Percentiles rank a stretch among this genome's conserved stretches.
Evolutionary conservation across 140 eudicot species (phyloP).

Genomic region (Anethum foeniculum): DNA sequence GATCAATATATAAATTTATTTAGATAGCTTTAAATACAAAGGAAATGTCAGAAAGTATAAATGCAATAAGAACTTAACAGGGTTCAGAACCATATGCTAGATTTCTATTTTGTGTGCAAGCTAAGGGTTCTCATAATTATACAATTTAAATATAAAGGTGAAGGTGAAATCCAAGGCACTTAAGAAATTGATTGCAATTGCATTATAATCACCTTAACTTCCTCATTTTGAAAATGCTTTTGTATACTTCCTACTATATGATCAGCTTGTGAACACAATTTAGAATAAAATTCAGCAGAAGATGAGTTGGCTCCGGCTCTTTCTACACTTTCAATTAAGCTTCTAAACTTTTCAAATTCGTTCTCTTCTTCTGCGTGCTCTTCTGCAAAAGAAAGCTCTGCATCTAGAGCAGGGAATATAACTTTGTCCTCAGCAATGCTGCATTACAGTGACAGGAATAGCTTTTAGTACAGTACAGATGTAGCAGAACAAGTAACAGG

Average conservation of each 20-base stretch:
- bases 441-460: slow-evolving; percentile 46
- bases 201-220: slow-evolving; percentile 52
- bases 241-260: slow-evolving; percentile 74
- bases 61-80: background rate
- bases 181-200: slow-evolving; percentile 5
- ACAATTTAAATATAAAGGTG: background rate
- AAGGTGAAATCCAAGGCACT: background rate
- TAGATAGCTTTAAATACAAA: background rate
- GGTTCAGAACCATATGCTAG: background rate
- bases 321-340: slow-evolving; percentile 1
- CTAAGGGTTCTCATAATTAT: background rate
- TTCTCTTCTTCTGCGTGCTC: slow-evolving; percentile 10
- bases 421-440: slow-evolving; percentile 98
- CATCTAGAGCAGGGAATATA: slow-evolving; percentile 95
- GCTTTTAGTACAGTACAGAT: slow-evolving; percentile 57
- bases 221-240: slow-evolving; percentile 83
- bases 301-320: slow-evolving; percentile 38
- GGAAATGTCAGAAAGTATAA: background rate
- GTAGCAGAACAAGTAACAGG: slow-evolving; percentile 53
- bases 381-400: slow-evolving; percentile 44
- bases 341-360: slow-evolving; percentile 41
- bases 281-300: slow-evolving; percentile 70
- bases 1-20: background rate
- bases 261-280: slow-evolving; percentile 84
- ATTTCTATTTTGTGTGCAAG: background rate